Evolutionary conservation across 768 basidiomycete genomes (phyloP), one percentile per base, ranked within the genome.

Genomic region (Boletus coccyginus): DNA sequence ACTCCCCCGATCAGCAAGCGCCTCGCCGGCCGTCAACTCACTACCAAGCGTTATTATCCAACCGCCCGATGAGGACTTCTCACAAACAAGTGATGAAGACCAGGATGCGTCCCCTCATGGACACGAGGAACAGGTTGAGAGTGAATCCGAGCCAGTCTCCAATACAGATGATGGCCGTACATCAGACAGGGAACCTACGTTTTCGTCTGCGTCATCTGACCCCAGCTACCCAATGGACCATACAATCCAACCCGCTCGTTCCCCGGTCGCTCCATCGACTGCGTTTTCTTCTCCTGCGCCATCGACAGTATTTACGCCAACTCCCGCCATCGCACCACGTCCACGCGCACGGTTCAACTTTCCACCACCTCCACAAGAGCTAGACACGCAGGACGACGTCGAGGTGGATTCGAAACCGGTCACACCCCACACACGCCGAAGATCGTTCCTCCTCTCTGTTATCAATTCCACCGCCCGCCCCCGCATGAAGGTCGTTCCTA

Each of bases 401-500:
- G 65, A 66, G 19, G 51, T 58, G 13, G 71, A 76, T 39, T 73
- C 78, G 6, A 79, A 83, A 40, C 79, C 79, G 4, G 69, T 85
- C 42, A 93, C 90, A 2, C 91, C 90, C 3, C 77, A 81, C 59
- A 82, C 85, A 14, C 85, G 88, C 57, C 84, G 89, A 40, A 83
- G 85, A 16, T 92, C 89, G 1, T 93, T 94, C 74, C 80, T 94
- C 13, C 80, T 94, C 39, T 85, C 85, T 10, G 87, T 94, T 9
- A 88, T 94, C 66, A 88, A 92, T 65, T 91, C 91, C 7, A 90
- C 87, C 2, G 76, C 88, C 5, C 85, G 90, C 33, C 90, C 91
- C 0, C 81, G 87, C 10, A 76, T 83, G 51, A 73, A 72, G 42
- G 29, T 42, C 11, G 64, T 71, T 35, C 72, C 75, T 5, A 82